Base-by-base conservation (phyloP, 371 early-diverging fungal species). In the Quaeritorhiza haematococci region DNA sequence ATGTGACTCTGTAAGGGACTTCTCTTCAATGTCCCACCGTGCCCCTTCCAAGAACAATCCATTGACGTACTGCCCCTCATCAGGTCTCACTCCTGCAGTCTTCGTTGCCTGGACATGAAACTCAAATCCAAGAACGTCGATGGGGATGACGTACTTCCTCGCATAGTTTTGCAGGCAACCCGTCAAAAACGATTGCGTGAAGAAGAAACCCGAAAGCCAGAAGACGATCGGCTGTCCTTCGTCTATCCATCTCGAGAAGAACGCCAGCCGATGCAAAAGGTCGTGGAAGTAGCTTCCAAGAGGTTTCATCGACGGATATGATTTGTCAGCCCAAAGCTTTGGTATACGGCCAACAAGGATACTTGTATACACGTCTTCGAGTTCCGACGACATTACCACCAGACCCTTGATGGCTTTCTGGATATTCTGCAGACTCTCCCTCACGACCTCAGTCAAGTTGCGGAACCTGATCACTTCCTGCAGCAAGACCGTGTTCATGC, bases 401-500 rank as follows among this genome's bases (percentile, higher is more conserved):
- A 79, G 54, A 42, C 79, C 79, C 59, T 79, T 75, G 56, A 79
- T 62, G n/a, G 79, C 79, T 52, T 79, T 79, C 59, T 76, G 76
- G 34, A 79, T 71, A 47, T 75, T 76, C 30, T 61, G 51, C 23
- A 79, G 54, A 48, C 71, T 69, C 34, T 71, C 74, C 5, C 77
- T 63, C n/a, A 79, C 64, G 5, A 69, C 68, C 48, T 79, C 75
- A 23, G 68, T 61, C 33, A 79, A 57, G 42, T 66, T 70, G 17
- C 68, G 53, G 58, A 71, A 79, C 41, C 79, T 60, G 33, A 79
- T 75, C n/a, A 68, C 64, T 55, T 79, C 79, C 33, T 79, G 79
- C 17, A 79, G 61, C 17, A 79, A 52, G 23, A 79, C 76, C 1
- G 79, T 79, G 62, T 79, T 79, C 79, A 79, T 79, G 55, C 75